Evolutionary conservation across 768 basidiomycete genomes (phyloP).

Genomic region (Cantharellus anzutake): DNA sequence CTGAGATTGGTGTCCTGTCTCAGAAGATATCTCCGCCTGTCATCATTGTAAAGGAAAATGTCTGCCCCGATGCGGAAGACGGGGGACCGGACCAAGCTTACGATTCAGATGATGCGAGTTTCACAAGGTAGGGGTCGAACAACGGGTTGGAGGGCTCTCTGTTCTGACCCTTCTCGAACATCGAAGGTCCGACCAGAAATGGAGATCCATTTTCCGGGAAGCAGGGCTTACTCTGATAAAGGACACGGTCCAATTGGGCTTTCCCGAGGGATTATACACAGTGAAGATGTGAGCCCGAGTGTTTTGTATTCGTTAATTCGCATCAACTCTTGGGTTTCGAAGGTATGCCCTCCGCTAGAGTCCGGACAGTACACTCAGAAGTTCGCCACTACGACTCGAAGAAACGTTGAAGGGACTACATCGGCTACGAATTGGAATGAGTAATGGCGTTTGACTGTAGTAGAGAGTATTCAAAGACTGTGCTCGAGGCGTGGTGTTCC

Average conservation of each 20-base stretch:
- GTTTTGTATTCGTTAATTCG: too few species aligned
- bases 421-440: too few species aligned
- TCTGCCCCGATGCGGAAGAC: conserved; percentile 41
- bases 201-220: conserved; percentile 52
- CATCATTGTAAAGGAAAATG: conserved; percentile 85
- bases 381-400: too few species aligned
- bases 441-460: too few species aligned
- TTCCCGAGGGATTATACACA: conserved; percentile 60
- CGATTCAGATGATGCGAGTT: conserved; percentile 75
- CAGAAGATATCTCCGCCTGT: conserved; percentile 12
- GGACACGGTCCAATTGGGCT: conserved; percentile 65
- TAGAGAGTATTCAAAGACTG: too few species aligned
- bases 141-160: neutral
- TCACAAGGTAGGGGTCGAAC: conserved; percentile 46
- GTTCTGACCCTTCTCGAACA: neutral
- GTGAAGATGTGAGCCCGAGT: conserved; percentile 53
- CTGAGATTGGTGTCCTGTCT: conserved; percentile 12
- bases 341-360: too few species aligned
- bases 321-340: too few species aligned
- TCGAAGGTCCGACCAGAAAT: conserved; percentile 61
- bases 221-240: conserved; percentile 55
- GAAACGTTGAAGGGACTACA: too few species aligned
- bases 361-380: too few species aligned
- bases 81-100: conserved; percentile 37
- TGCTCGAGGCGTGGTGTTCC: too few species aligned